Conservation (phyloP, 1,284 basidiomycete species). For the Leccinum pallidistipes region DNA sequence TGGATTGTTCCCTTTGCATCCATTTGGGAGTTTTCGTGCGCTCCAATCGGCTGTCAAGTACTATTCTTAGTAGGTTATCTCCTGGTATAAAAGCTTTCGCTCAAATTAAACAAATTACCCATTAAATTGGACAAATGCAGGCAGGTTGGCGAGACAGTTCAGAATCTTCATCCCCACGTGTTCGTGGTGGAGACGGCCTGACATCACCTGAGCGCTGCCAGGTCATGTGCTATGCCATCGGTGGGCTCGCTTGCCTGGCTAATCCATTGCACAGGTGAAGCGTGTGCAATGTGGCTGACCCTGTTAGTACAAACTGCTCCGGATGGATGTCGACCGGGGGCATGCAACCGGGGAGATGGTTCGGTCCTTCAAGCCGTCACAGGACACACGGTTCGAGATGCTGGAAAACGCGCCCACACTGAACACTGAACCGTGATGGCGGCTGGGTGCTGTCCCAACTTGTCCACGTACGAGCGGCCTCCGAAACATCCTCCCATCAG, state of each 20-base stretch:
- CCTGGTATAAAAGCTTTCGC: slow-evolving; percentile 2
- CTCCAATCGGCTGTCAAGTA: slow-evolving; percentile 3
- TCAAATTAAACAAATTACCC: slow-evolving; percentile 2
- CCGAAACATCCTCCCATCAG: slow-evolving; percentile 4
- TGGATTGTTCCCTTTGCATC: slow-evolving; percentile 1
- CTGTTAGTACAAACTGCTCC: neutral
- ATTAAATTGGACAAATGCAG: neutral
- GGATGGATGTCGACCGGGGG: neutral
- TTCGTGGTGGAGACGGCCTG: slow-evolving; percentile 2
- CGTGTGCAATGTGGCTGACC: slow-evolving; percentile 8
- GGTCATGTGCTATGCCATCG: slow-evolving; percentile 5
- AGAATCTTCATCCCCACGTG: slow-evolving; percentile 5
- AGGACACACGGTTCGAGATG: slow-evolving; percentile 7
- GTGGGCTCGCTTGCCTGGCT: slow-evolving; percentile 5
- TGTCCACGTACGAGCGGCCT: slow-evolving; percentile 2
- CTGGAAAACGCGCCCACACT: slow-evolving; percentile 4
- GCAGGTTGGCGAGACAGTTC: neutral
- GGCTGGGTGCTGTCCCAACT: slow-evolving; percentile 3
- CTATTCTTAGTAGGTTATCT: slow-evolving; percentile 4
- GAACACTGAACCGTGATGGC: neutral
- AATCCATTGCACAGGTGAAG: neutral
- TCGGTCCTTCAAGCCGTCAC: slow-evolving; percentile 11
- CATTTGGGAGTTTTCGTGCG: neutral
- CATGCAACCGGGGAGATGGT: slow-evolving; percentile 1
- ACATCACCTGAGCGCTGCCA: neutral